Conservation (phyloP, 352 stramenopile genomes). For the Pythium folliculosum region DNA sequence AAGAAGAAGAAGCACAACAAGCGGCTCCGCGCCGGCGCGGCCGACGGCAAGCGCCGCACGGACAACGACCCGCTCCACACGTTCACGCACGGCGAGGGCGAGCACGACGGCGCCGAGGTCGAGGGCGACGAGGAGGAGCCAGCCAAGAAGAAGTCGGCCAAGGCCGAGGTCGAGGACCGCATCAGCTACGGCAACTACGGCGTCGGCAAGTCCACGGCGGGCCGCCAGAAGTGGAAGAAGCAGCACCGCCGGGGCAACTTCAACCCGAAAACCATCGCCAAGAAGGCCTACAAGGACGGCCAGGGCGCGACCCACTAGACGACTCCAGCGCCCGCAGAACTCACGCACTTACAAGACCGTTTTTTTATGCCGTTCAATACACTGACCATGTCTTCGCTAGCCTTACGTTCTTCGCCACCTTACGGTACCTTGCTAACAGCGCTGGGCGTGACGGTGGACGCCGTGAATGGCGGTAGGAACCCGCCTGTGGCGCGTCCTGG, state of each 20-base stretch:
- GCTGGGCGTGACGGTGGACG: conserved; percentile 25
- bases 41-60: conserved; percentile 81
- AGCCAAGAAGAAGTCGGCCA: conserved; percentile 42
- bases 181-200: conserved; percentile 90
- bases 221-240: conserved; percentile 94
- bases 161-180: conserved; percentile 69
- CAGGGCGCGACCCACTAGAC: conserved; percentile 64
- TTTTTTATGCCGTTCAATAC: conserved; percentile 43
- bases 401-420: conserved; percentile 27
- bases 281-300: conserved; percentile 80
- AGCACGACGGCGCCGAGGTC: conserved; percentile 40
- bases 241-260: conserved; percentile 91
- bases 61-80: conserved; percentile 98
- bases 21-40: conserved; percentile 41
- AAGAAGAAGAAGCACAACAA: conserved; percentile 82
- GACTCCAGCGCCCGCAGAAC: neutral
- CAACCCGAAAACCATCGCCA: conserved; percentile 89
- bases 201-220: conserved; percentile 91
- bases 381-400: neutral
- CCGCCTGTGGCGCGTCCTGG: conserved; percentile 30
- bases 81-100: conserved; percentile 80
- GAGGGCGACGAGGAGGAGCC: conserved; percentile 43
- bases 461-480: conserved; percentile 50
- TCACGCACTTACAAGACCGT: neutral
- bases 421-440: conserved; percentile 24